Evolutionary conservation across 768 basidiomycete genomes (phyloP).

Genomic region (Xerocomus spinulosus): DNA sequence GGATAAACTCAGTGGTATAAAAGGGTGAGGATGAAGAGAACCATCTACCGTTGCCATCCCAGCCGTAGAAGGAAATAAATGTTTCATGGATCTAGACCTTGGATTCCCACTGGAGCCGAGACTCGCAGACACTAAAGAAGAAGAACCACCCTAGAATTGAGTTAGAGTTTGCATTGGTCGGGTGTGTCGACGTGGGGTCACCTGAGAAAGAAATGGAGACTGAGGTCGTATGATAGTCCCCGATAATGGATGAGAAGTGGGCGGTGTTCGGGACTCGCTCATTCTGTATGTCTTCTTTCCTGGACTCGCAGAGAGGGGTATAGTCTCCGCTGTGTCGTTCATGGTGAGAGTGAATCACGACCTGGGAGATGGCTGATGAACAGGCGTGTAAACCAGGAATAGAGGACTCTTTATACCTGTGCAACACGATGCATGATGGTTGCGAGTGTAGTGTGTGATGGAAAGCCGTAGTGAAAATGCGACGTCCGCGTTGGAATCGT

Average conservation of each 20-base stretch:
- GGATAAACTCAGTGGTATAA: slow-evolving; percentile 9
- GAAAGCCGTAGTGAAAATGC: slow-evolving; percentile 10
- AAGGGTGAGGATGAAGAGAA: slow-evolving; percentile 2
- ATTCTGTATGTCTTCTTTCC: slow-evolving; percentile 9
- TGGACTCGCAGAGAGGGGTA: too few relatives aligned
- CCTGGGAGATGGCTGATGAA: too few relatives aligned
- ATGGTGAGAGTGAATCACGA: too few relatives aligned
- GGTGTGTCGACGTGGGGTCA: slow-evolving; percentile 5
- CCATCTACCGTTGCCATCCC: slow-evolving; percentile 15
- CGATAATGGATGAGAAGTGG: slow-evolving; percentile 1
- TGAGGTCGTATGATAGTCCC: slow-evolving; percentile 4
- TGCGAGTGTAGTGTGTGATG: slow-evolving; percentile 14
- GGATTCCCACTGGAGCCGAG: neutral
- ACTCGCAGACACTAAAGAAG: slow-evolving; percentile 13
- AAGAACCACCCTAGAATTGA: slow-evolving; percentile 11
- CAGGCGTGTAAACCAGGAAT: neutral
- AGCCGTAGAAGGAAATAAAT: slow-evolving; percentile 4
- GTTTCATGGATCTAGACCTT: slow-evolving; percentile 7
- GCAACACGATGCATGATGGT: slow-evolving; percentile 13
- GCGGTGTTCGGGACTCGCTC: slow-evolving; percentile 7
- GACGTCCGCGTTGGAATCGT: slow-evolving; percentile 16
- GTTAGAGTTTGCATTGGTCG: slow-evolving; percentile 11
- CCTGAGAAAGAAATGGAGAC: slow-evolving; percentile 7
- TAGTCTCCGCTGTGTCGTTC: too few relatives aligned
- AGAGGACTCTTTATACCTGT: slow-evolving; percentile 13